Evolutionary conservation across 1,284 basidiomycete species (phyloP), one percentile per base, ranked within the genome.

Genomic region (Sparassis latifolia): DNA sequence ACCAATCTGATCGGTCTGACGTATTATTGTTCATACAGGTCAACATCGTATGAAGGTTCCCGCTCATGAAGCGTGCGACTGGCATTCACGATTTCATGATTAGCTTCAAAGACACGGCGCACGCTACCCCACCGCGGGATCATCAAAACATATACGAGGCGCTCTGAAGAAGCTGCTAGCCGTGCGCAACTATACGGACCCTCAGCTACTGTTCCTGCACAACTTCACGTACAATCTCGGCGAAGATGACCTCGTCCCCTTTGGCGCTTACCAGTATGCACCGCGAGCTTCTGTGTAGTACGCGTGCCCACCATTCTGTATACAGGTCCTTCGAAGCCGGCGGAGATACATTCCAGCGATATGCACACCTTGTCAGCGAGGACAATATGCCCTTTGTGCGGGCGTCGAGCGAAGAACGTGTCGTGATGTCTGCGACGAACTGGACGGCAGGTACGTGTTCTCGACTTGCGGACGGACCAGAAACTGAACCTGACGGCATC

Each of bases 231-330:
- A 85, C 58, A 66, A 75, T 33, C 70, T 93, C n/a, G 79, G 78
- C 2, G 61, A 58, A 1, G 76, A 83, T 45, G 73, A 82, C 53
- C 69, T 94, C 28, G 78, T 89, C 10, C 72, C 79, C 2, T 80
- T 83, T 52, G 92, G 92, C 2, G 82, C 82, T 2, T 64, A 71
- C 4, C 79, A 90, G 89, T 92, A 59, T 55, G 86, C 74, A 33
- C 20, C 35, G 7, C 12, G 6, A 37, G 35, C 35, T 7, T 37
- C 35, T 44, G 4, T 39, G 47, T 32, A 38, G 38, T 44, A n/a
- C 10, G 42, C n/a, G 10, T 28, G 39, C 28, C 45, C 5, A 10
- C 1, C 10, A 37, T 31, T 33, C 33, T 37, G 20, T 33, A 37
- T 30, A 1, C 44, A 85, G 82, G 61, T 76, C 82, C 1, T 72